phyloP scores from a whole-genome alignment of 495 filamentous ascomycete genomes.

The Xylaria bambusicola region DNA sequence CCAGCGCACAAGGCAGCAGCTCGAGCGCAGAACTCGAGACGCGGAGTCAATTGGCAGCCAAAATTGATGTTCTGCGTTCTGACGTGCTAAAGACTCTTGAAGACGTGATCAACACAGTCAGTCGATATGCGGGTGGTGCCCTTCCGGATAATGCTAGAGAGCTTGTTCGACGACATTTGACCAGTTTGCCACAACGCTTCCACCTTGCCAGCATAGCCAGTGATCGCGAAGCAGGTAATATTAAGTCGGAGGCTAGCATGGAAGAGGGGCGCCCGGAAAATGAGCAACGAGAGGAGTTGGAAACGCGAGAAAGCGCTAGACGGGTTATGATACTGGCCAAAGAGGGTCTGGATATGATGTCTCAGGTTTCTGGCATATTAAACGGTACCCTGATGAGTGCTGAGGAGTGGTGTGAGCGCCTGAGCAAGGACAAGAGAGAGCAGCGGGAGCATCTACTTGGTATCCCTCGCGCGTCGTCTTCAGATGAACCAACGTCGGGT shows the following conservation, averaged over 20 bases:
- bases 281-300: constrained; percentile 36
- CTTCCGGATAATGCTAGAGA: constrained; percentile 80
- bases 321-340: constrained; percentile 78
- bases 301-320: constrained; percentile 56
- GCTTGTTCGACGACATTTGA: constrained; percentile 76
- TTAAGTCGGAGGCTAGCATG: constrained; percentile 40
- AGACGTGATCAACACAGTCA: constrained; percentile 74
- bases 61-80: constrained; percentile 68
- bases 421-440: constrained; percentile 59
- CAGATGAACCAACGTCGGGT: too few relatives aligned
- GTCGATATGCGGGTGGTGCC: constrained; percentile 79
- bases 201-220: constrained; percentile 53
- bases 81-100: constrained; percentile 78
- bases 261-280: constrained; percentile 24
- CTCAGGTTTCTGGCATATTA: constrained; percentile 76
- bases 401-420: constrained; percentile 79
- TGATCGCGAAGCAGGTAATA: constrained; percentile 29
- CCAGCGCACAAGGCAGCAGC: constrained; percentile 19
- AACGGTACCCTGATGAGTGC: constrained; percentile 83
- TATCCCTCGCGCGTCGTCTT: constrained; percentile 15
- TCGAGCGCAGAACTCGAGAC: constrained; percentile 33
- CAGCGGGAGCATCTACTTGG: constrained; percentile 28
- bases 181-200: constrained; percentile 77
- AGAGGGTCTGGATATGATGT: constrained; percentile 88
- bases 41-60: constrained; percentile 47